Percentiles rank a stretch among this genome's conserved stretches.
Conservation (phyloP, 768 basidiomycete species). For the Lanmaoa rubissima region DNA sequence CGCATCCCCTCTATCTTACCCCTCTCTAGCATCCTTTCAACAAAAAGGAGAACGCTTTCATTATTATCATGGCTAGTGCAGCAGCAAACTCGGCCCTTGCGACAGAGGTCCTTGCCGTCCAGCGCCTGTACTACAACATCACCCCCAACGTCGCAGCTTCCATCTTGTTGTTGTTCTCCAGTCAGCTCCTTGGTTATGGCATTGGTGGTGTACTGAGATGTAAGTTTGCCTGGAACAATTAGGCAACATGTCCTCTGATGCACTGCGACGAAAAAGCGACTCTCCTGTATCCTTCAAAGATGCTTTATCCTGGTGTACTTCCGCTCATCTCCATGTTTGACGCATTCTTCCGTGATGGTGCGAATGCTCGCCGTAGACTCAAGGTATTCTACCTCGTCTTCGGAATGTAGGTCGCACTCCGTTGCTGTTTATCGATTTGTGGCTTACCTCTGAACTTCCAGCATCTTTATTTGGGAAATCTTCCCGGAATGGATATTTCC, state of each 20-base stretch:
- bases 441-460: slow-evolving; percentile 12
- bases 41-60: slow-evolving; percentile 58
- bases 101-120: slow-evolving; percentile 54
- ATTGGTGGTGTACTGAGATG: slow-evolving; percentile 54
- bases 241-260: neutral
- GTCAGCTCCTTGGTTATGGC: slow-evolving; percentile 46
- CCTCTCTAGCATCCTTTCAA: slow-evolving; percentile 52
- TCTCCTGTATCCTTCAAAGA: slow-evolving; percentile 44
- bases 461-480: slow-evolving; percentile 33
- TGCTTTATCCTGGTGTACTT: slow-evolving; percentile 40
- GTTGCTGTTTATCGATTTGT: slow-evolving; percentile 5
- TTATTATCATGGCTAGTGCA: slow-evolving; percentile 56
- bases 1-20: neutral
- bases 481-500: slow-evolving; percentile 46
- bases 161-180: slow-evolving; percentile 42
- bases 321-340: slow-evolving; percentile 29
- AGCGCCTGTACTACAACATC: slow-evolving; percentile 52
- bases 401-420: slow-evolving; percentile 31
- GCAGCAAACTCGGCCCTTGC: slow-evolving; percentile 53
- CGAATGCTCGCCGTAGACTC: slow-evolving; percentile 40
- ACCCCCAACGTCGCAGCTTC: slow-evolving; percentile 45
- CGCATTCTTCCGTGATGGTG: slow-evolving; percentile 42
- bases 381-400: slow-evolving; percentile 29
- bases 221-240: slow-evolving; percentile 18
- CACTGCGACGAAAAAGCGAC: slow-evolving; percentile 10